Percentiles rank a stretch among this genome's conserved stretches.
Conservation (phyloP, 2,329 filamentous ascomycete species). For the Talaromyces sp. region DNA sequence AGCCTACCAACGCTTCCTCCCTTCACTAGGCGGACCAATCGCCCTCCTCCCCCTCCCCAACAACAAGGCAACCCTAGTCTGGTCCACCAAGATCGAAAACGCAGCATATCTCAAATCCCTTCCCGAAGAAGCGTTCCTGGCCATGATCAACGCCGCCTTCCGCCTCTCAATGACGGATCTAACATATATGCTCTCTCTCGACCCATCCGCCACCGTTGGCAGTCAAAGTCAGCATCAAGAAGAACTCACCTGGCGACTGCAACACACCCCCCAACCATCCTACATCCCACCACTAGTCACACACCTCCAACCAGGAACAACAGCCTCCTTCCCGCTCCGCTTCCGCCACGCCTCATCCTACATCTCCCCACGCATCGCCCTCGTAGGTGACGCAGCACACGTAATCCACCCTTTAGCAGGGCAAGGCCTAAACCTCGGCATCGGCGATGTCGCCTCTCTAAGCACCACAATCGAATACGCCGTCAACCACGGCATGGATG, state of each 20-base stretch:
- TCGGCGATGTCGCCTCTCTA: constrained; percentile 82
- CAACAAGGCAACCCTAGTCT: constrained; percentile 80
- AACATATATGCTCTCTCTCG: constrained; percentile 72
- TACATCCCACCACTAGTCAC: constrained; percentile 65
- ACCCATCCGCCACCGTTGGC: constrained; percentile 32
- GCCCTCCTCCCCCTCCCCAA: constrained; percentile 88
- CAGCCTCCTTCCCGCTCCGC: constrained; percentile 88
- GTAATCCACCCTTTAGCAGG: constrained; percentile 92
- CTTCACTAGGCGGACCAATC: constrained; percentile 73
- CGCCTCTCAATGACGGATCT: constrained; percentile 76
- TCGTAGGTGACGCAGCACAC: constrained; percentile 93
- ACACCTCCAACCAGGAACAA: constrained; percentile 71
- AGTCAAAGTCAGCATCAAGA: constrained; percentile 56
- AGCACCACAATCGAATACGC: constrained; percentile 72
- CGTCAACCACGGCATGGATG: constrained; percentile 79
- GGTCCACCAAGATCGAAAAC: constrained; percentile 83
- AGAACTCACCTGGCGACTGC: constrained; percentile 80
- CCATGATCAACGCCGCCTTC: constrained; percentile 93
- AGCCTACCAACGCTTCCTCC: constrained; percentile 93
- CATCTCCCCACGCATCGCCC: constrained; percentile 80
- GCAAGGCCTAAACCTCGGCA: constrained; percentile 90
- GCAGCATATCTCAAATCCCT: constrained; percentile 78
- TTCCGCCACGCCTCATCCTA: constrained; percentile 95
- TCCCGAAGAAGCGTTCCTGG: constrained; percentile 68
- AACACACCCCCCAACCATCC: constrained; percentile 61